Percentiles rank a stretch among this genome's conserved stretches.
Conservation (phyloP, 179 eudicot genomes). For the Carnegiea gigantea region DNA sequence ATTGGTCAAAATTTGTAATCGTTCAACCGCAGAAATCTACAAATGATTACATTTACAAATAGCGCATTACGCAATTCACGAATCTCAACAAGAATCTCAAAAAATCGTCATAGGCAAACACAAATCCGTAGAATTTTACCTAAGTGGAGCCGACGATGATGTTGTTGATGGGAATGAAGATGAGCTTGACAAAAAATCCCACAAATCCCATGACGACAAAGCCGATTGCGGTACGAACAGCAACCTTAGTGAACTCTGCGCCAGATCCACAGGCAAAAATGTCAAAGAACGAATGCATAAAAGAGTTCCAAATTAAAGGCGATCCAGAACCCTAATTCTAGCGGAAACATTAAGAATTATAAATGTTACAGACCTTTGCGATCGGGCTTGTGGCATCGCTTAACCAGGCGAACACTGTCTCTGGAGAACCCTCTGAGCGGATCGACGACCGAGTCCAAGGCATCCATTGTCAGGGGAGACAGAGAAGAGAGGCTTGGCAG, state of each 20-base stretch:
- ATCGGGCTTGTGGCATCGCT: constrained; percentile 78
- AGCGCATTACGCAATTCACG: neutral
- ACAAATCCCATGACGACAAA: constrained; percentile 75
- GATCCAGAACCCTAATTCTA: constrained; percentile 4
- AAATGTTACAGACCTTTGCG: constrained; percentile 38
- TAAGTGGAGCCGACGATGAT: constrained; percentile 60
- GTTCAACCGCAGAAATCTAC: neutral
- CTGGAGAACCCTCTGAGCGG: constrained; percentile 65
- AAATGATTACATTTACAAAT: too few species aligned
- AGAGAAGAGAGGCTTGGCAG: neutral
- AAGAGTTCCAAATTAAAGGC: neutral
- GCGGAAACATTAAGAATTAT: neutral
- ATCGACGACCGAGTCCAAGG: constrained; percentile 57
- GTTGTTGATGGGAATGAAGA: constrained; percentile 64
- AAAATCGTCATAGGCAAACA: neutral
- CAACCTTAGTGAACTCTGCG: constrained; percentile 64
- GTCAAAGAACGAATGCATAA: neutral
- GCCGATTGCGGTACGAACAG: constrained; percentile 60
- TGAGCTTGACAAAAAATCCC: constrained; percentile 67
- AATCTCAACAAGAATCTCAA: neutral
- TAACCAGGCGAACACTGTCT: constrained; percentile 66
- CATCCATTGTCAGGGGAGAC: constrained; percentile 42
- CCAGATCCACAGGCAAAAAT: neutral
- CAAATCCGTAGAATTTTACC: constrained; percentile 13
- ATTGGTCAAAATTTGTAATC: neutral